Evolutionary conservation across 2,329 filamentous ascomycete genomes (phyloP), one percentile per base, ranked within the genome.

Genomic region (Stemphylium beticola): DNA sequence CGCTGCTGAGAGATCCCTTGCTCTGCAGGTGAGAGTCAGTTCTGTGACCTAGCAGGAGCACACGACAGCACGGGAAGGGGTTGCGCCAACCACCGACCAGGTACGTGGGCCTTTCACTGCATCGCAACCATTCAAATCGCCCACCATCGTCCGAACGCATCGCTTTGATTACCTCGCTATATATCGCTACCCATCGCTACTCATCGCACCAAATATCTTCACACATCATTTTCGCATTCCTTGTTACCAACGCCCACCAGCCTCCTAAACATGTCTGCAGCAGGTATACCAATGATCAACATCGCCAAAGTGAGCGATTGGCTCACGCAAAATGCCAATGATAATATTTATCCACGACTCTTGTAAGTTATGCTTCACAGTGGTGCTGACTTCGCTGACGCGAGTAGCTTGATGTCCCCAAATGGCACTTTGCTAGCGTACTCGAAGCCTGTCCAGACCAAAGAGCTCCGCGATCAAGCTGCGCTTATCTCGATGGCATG

Each of bases 341-440:
- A 75, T 36, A 69, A 74, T 39, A 71, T 80, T 10, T 80, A 77
- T 62, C 76, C 76, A 22, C 74, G 75, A 32, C 78, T 79, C 66
- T 78, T 76, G 74, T 77, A 63, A 65, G 74, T 71, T 31, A 9
- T n/a, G 33, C 18, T 20, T 39, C 15, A n/a, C 17, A 10, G 12
- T 15, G 11, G 5, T 42, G 11, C 37, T 33, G 10, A 14, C 20
- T 32, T n/a, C 6, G 39, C 60, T 67, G 34, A 67, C 39, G 6
- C 14, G 39, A 41, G 12, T 49, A 79, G 77, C 57, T 67, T 82
- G 49, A 82, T 81, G 77, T 81, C 80, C 26, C 78, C 78, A 18
- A 82, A 81, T 61, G 80, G 79, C 57, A 81, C 79, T 2, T 66
- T 82, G 17, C 71, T 82, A 45, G 79, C 80, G 38, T 80, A 82